A percentile compares a stretch with the other conserved stretches of the same genome.
Conservation (phyloP, 2,329 filamentous ascomycete species). For the Paraphaeosphaeria minitans region DNA sequence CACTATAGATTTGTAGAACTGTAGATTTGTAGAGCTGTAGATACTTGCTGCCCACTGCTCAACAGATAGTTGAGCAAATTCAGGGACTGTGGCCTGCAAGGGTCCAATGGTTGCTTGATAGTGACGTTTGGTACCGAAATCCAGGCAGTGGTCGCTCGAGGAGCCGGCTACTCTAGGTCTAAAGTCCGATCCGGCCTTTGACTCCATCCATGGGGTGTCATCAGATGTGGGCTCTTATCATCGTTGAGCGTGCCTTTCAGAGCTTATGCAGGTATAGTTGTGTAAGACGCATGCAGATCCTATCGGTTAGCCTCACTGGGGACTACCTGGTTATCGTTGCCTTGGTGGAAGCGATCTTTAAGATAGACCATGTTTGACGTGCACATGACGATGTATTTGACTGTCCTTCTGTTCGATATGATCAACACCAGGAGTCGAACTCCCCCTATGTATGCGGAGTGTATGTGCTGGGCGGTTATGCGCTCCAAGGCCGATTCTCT, state of each 20-base stretch:
- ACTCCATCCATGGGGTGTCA: constrained; percentile 5
- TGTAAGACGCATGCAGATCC: constrained; percentile 12
- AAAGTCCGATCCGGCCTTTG: constrained; percentile 23
- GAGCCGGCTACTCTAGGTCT: background rate
- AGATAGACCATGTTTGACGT: background rate
- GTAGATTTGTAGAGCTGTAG: no score
- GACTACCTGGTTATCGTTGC: background rate
- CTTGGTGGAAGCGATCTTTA: background rate
- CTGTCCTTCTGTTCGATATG: background rate
- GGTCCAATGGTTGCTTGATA: background rate
- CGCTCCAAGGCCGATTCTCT: background rate
- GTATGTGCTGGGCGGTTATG: background rate
- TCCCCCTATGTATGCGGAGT: background rate
- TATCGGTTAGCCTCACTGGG: constrained; percentile 9
- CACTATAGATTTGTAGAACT: background rate
- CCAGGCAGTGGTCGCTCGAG: background rate
- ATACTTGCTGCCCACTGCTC: background rate
- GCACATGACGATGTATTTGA: background rate
- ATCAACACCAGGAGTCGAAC: background rate
- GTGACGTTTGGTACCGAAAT: background rate
- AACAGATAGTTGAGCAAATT: background rate
- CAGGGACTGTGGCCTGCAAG: background rate
- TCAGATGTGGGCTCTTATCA: constrained; percentile 13
- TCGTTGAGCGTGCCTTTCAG: constrained; percentile 13
- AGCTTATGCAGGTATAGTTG: constrained; percentile 9